A percentile compares a stretch with the other conserved stretches of the same genome.
Evolutionary conservation across 2,329 filamentous ascomycete species (phyloP).

Genomic region (Trichoderma polysporum): DNA sequence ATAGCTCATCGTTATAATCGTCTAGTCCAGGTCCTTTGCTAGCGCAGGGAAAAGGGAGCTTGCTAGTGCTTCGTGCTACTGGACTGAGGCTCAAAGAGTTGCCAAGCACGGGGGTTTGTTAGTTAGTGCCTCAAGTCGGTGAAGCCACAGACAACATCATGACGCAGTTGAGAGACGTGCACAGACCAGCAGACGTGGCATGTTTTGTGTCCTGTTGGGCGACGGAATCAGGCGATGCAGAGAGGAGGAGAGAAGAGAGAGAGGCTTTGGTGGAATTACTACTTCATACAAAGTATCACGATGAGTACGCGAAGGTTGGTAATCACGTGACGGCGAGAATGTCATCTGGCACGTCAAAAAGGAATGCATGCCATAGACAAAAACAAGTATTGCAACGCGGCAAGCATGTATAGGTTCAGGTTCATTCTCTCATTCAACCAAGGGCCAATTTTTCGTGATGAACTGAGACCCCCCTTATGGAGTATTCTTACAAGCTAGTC

Average conservation of each 20-base stretch:
- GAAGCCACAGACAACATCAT: conserved; percentile 3
- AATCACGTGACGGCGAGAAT: background rate
- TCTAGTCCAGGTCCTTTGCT: no score
- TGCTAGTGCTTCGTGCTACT: no score
- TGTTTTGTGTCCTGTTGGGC: background rate
- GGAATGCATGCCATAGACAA: background rate
- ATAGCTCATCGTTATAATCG: background rate
- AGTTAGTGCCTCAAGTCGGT: conserved; percentile 5
- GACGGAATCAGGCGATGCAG: background rate
- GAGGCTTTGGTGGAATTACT: no score
- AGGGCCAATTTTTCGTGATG: background rate
- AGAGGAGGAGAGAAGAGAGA: background rate
- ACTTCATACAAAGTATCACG: background rate
- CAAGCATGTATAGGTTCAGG: background rate
- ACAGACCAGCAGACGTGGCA: conserved; percentile 10
- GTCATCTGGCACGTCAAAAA: background rate
- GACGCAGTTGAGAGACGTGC: background rate
- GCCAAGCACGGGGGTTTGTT: background rate
- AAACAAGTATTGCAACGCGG: background rate
- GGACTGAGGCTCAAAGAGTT: no score
- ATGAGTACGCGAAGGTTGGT: background rate
- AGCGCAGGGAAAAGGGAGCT: background rate
- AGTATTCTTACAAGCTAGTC: no score
- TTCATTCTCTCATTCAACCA: background rate
- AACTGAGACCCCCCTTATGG: no score